Percentiles rank a stretch among this genome's conserved stretches.
These are phyloP conservation scores for Stygiomarasmius scandens DNA, from an alignment of 1,284 basidiomycete species.

Conservation along the genomic window DNA sequence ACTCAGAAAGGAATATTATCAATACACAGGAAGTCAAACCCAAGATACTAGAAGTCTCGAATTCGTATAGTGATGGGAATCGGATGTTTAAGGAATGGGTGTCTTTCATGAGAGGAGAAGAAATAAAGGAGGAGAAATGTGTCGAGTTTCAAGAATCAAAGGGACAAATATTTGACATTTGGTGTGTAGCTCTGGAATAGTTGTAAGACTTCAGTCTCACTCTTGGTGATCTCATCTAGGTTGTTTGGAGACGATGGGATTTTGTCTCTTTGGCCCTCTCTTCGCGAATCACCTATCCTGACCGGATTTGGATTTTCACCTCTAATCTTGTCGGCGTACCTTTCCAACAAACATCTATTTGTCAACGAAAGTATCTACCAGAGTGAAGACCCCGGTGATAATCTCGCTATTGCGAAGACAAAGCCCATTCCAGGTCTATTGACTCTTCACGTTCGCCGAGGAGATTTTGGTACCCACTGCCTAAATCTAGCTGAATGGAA, in stretches of 20 bases:
- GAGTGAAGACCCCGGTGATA: not conserved
- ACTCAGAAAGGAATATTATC: slow-evolving; percentile 27
- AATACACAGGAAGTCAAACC: slow-evolving; percentile 23
- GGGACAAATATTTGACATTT: slow-evolving; percentile 45
- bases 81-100: slow-evolving; percentile 42
- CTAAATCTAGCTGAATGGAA: slow-evolving; percentile 42
- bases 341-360: slow-evolving; percentile 37
- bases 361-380: not conserved
- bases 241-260: slow-evolving; percentile 44
- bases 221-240: slow-evolving; percentile 26
- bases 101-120: slow-evolving; percentile 27
- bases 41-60: slow-evolving; percentile 11
- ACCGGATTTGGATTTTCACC: slow-evolving; percentile 49
- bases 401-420: too few species aligned
- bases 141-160: slow-evolving; percentile 40
- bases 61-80: slow-evolving; percentile 26
- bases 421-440: slow-evolving; percentile 39
- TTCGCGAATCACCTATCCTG: slow-evolving; percentile 48
- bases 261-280: slow-evolving; percentile 43
- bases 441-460: slow-evolving; percentile 61
- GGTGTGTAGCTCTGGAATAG: slow-evolving; percentile 33
- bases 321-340: slow-evolving; percentile 40
- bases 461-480: slow-evolving; percentile 61
- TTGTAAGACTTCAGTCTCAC: too few species aligned
- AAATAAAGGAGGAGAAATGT: slow-evolving; percentile 30